Evolutionary conservation across 805 yeast genomes (phyloP), one percentile per base, ranked within the genome.

Genomic region (Nakazawaea sp.): DNA sequence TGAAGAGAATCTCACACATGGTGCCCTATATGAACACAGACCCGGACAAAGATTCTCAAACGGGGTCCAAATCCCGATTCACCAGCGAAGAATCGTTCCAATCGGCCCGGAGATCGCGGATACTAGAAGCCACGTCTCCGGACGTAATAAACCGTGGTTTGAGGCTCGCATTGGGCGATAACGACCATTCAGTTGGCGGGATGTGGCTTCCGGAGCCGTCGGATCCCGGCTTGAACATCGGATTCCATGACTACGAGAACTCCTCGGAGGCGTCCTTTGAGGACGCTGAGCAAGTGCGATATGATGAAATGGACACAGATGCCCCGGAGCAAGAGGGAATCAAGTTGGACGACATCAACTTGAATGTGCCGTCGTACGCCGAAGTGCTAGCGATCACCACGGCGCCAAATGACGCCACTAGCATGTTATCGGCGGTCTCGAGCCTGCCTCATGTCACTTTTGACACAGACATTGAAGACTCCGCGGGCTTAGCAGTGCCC

Each of bases 301-400:
- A 6, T 10, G 17, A 12, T n/a, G 12, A 13, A n/a, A 28, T 20
- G n/a, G 33, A 23, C 8, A 19, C 6, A 16, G 44, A 38, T 7
- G 21, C 30, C 4, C 40, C 35, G 11, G 35, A 35, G 13, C 42
- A 38, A 25, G 42, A 36, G 15, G 39, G 40, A 19, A 43, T 38
- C 9, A 32, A 18, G 32, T 30, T 40, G 18, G 32, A 31, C 5
- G 43, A 39, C 15, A 27, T 37, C 28, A 39, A 32, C 20, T 30
- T 33, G 24, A 33, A 41, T 33, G 42, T 32, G 15, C 32, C 40
- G 18, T 27, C 33, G 42, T 45, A 33, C 28, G 40, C 20, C 27
- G 46, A 27, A 21, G 41, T 21, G 19, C 44, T 36, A 36, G 41
- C 12, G 36, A 42, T 28, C 24, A 43, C 30, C 28, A 43, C 35